Percentiles rank a stretch among this genome's conserved stretches.
phyloP scores from a whole-genome alignment of 139 green algal species.

The Trebouxia sp. region DNA sequence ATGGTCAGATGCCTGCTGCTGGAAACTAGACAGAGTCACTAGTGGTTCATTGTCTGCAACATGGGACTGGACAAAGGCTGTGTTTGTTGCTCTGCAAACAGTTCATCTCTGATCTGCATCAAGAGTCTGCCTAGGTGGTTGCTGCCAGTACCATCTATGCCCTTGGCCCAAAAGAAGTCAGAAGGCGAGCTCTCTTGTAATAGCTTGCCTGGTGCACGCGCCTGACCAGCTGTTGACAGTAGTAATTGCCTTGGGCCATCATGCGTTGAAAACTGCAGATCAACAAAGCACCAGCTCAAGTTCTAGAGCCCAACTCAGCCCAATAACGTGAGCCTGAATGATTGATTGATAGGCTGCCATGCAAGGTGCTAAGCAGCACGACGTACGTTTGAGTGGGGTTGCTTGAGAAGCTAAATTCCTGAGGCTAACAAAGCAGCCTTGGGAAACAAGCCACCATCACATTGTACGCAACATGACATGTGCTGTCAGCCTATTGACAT shows the following conservation, averaged over 20 bases:
- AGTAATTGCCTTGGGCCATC: slow-evolving; percentile 69
- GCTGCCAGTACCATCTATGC: slow-evolving; percentile 73
- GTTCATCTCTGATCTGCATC: slow-evolving; percentile 78
- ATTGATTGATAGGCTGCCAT: too few species aligned
- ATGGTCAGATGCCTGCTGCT: neutral
- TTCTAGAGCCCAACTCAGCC: too few species aligned
- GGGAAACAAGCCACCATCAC: too few species aligned
- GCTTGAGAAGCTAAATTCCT: too few species aligned
- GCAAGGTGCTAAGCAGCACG: too few species aligned
- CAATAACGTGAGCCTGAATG: too few species aligned
- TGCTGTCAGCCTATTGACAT: too few species aligned
- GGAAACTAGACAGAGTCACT: neutral
- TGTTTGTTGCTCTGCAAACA: slow-evolving; percentile 34
- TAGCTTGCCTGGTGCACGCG: slow-evolving; percentile 37
- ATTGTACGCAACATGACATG: too few species aligned
- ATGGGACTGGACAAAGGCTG: neutral
- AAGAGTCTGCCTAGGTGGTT: slow-evolving; percentile 91
- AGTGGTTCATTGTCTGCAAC: neutral
- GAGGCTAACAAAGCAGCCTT: too few species aligned
- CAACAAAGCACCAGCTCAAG: too few species aligned
- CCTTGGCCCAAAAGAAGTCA: slow-evolving; percentile 91
- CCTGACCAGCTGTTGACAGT: slow-evolving; percentile 50
- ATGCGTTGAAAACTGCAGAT: slow-evolving; percentile 71
- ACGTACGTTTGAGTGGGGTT: too few species aligned
- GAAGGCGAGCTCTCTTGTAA: slow-evolving; percentile 77